Conservation (phyloP, 306 rosid species). For the Trifolium fragiferum region DNA sequence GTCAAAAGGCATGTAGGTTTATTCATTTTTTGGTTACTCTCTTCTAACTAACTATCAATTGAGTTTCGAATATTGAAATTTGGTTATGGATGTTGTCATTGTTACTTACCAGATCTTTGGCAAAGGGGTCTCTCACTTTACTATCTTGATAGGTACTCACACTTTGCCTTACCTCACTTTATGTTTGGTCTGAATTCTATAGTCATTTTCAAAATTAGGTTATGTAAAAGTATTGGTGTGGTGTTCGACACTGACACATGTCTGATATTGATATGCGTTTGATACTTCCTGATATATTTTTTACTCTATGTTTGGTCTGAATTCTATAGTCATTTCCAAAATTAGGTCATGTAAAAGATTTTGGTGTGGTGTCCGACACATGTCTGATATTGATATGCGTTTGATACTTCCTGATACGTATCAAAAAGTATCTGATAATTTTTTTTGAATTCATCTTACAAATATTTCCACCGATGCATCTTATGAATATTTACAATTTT, state of each 20-base stretch:
- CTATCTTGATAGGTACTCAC: slow-evolving; percentile 73
- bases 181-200: too few relatives aligned
- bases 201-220: neutral
- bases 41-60: slow-evolving; percentile 5
- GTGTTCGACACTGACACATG: neutral
- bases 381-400: too few relatives aligned
- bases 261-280: too few relatives aligned
- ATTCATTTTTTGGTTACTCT: slow-evolving; percentile 15
- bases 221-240: neutral
- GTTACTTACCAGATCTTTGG: slow-evolving; percentile 84
- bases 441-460: neutral
- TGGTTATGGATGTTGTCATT: slow-evolving; percentile 41
- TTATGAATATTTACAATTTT: neutral
- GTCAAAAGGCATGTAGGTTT: slow-evolving; percentile 90
- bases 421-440: too few relatives aligned
- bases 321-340: neutral
- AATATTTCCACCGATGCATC: neutral
- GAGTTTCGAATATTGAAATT: slow-evolving; percentile 40
- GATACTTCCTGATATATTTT: neutral
- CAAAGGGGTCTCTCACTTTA: slow-evolving; percentile 91
- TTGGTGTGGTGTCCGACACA: neutral
- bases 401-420: neutral
- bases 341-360: neutral
- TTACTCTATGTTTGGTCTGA: neutral
- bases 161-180: neutral